Conservation (phyloP, 1,139 yeast species). For the Williopsis jadinii region DNA sequence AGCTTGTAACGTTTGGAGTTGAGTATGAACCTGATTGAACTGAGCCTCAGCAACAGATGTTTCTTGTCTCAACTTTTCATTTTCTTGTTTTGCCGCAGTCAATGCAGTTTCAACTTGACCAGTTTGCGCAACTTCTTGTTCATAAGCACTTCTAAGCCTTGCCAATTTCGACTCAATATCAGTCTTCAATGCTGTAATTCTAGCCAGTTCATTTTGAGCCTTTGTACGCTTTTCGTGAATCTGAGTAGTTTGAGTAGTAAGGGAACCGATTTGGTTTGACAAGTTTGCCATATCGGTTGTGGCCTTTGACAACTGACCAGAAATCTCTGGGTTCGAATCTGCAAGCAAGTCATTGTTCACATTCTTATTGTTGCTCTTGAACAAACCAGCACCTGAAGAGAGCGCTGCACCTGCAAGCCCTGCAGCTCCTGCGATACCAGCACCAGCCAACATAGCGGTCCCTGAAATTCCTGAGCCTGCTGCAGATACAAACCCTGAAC, state of each 20-base stretch:
- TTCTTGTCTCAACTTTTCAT: slow-evolving; percentile 68
- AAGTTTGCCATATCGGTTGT: slow-evolving; percentile 83
- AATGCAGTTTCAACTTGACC: slow-evolving; percentile 60
- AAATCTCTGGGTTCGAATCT: slow-evolving; percentile 42
- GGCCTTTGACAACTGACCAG: slow-evolving; percentile 68
- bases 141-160: slow-evolving; percentile 63
- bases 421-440: slow-evolving; percentile 6
- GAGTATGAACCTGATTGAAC: slow-evolving; percentile 62
- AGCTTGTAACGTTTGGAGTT: slow-evolving; percentile 55
- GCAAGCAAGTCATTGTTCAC: slow-evolving; percentile 46
- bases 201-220: slow-evolving; percentile 70
- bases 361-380: slow-evolving; percentile 1
- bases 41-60: slow-evolving; percentile 78
- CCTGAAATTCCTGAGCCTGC: slow-evolving; percentile 1
- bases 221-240: slow-evolving; percentile 64
- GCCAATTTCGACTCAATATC: slow-evolving; percentile 68
- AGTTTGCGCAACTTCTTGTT: slow-evolving; percentile 71
- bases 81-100: slow-evolving; percentile 55
- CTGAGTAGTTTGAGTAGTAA: slow-evolving; percentile 66
- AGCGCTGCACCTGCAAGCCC: slow-evolving; percentile 3
- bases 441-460: slow-evolving; percentile 2
- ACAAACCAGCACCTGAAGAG: slow-evolving; percentile 5
- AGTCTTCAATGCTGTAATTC: slow-evolving; percentile 55
- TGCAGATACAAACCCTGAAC: neutral
- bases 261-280: slow-evolving; percentile 76